Conservation (phyloP, 768 basidiomycete species). For the Mycena vitilis region DNA sequence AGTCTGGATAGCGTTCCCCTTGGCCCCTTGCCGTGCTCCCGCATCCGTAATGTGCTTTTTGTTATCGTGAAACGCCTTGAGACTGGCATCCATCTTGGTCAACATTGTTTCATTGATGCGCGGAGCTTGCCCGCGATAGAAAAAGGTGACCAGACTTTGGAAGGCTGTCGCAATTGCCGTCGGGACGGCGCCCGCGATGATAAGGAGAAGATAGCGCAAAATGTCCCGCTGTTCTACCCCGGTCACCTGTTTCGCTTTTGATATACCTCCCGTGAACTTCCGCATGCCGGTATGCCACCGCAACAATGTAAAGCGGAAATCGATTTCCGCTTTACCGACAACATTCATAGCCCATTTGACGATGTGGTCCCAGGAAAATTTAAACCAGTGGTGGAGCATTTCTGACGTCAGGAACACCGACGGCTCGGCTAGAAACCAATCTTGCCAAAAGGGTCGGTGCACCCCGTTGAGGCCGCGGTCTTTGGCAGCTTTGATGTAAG, state of each 20-base stretch:
- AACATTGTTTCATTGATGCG: background rate
- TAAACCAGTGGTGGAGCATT: background rate
- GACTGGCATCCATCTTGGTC: background rate
- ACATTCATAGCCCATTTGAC: background rate
- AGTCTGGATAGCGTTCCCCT: background rate
- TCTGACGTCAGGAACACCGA: background rate
- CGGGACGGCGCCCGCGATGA: background rate
- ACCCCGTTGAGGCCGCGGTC: background rate
- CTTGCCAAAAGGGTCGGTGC: background rate
- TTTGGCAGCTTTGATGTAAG: slow-evolving; percentile 1
- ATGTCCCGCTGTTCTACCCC: background rate
- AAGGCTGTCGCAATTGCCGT: background rate
- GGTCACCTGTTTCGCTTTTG: background rate
- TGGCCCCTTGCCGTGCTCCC: background rate
- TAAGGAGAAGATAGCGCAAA: background rate
- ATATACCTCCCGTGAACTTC: background rate
- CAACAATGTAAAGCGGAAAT: background rate
- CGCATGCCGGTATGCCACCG: background rate
- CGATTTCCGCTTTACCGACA: background rate
- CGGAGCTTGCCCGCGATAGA: background rate
- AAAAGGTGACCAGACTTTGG: background rate
- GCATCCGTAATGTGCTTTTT: background rate
- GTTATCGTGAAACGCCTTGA: background rate
- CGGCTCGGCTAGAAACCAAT: background rate
- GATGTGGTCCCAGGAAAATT: background rate